A percentile compares a stretch with the other conserved stretches of the same genome.
Conservation (phyloP, 108 stramenopile genomes). For the Pseudonitzschia delicatissima region DNA sequence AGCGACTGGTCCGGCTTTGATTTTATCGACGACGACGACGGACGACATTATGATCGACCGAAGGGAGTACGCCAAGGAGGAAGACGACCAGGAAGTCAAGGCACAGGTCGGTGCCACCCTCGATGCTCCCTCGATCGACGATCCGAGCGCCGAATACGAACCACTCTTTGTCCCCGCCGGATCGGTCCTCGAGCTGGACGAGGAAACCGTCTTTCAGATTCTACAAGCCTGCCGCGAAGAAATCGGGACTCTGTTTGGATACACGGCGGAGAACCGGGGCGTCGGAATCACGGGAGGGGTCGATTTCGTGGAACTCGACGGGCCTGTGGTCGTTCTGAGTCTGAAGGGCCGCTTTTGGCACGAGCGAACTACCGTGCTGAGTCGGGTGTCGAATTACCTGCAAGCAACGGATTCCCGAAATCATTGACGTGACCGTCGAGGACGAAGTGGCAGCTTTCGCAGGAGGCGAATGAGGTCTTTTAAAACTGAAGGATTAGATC, state of each 20-base stretch:
- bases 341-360: conserved; percentile 89
- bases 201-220: conserved; percentile 71
- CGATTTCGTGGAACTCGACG: conserved; percentile 90
- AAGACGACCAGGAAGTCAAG: conserved; percentile 71
- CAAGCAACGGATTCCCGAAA: conserved; percentile 79
- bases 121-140: conserved; percentile 50
- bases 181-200: conserved; percentile 56
- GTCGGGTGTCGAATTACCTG: conserved; percentile 69
- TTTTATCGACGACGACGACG: conserved; percentile 52
- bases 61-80: conserved; percentile 66
- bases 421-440: conserved; percentile 77
- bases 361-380: conserved; percentile 78
- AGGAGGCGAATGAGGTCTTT: conserved; percentile 70
- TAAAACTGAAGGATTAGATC: too few species aligned
- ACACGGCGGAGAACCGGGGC: conserved; percentile 86
- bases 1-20: conserved; percentile 48
- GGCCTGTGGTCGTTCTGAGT: conserved; percentile 75
- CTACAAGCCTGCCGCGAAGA: conserved; percentile 75
- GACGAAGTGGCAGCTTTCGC: conserved; percentile 79
- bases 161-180: conserved; percentile 54
- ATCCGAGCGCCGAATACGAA: conserved; percentile 18
- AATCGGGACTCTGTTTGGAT: conserved; percentile 91
- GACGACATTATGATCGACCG: conserved; percentile 40
- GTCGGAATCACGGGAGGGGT: conserved; percentile 96
- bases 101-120: conserved; percentile 59